Evolutionary conservation across 2,329 filamentous ascomycete genomes (phyloP).

Genomic region (Trematosphaeria pertusa): DNA sequence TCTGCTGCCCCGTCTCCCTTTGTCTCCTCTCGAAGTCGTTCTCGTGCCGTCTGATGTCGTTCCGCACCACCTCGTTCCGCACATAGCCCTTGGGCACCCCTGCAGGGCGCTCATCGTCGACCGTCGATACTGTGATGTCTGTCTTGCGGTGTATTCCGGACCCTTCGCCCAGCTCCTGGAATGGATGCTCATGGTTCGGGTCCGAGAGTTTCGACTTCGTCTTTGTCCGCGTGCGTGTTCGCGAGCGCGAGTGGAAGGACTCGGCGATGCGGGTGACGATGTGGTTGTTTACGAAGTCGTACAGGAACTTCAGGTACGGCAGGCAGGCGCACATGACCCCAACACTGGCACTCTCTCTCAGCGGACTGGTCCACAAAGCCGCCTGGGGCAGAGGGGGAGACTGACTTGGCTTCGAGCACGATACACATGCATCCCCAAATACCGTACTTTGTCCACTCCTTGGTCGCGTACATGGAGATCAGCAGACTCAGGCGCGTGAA

Average conservation of each 20-base stretch:
- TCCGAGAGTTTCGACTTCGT: slow-evolving; percentile 8
- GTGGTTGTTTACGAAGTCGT: slow-evolving; percentile 11
- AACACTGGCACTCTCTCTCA: neutral
- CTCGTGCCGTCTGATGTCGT: neutral
- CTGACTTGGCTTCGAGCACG: slow-evolving; percentile 14
- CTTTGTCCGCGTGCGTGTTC: slow-evolving; percentile 2
- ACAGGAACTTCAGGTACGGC: slow-evolving; percentile 14
- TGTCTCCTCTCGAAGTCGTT: neutral
- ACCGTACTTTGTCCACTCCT: slow-evolving; percentile 15
- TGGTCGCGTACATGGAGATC: slow-evolving; percentile 15
- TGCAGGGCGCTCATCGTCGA: slow-evolving; percentile 3
- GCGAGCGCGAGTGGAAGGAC: neutral
- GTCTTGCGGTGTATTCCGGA: slow-evolving; percentile 9
- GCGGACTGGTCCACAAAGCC: no score
- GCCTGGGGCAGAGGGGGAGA: neutral
- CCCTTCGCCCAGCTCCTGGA: slow-evolving; percentile 2
- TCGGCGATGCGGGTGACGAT: slow-evolving; percentile 2
- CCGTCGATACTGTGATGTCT: slow-evolving; percentile 9
- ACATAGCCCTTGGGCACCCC: neutral
- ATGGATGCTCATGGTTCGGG: slow-evolving; percentile 5
- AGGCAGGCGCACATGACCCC: slow-evolving; percentile 13
- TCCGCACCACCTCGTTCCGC: neutral
- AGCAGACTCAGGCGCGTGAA: slow-evolving; percentile 16
- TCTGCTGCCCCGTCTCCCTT: no score
- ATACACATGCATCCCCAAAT: slow-evolving; percentile 16